Base-by-base conservation (phyloP, 805 yeast species). In the Metschnikowia aberdeeniae region DNA sequence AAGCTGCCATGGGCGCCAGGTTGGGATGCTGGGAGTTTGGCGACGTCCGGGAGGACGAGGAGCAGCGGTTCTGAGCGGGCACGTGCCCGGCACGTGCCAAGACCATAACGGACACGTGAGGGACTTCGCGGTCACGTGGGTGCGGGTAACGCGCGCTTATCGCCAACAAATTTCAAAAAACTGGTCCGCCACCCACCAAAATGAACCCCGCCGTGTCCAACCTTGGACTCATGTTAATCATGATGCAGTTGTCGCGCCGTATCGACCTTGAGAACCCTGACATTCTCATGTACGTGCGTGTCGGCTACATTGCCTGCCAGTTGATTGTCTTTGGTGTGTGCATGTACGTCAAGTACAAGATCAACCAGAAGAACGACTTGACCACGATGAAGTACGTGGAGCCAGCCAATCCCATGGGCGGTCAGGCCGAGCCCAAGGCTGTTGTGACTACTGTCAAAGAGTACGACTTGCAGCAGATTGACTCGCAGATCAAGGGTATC, bases 231-330 rank as follows among this genome's bases (percentile, higher is more conserved):
- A 92, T 90, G 97, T 82, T 90, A 63, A 86, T 81, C 76, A 88
- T 89, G 88, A 92, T 90, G 96, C 97, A 89, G 70, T 86, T 89
- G 53, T 81, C 97, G 53, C 87, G 89, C 68, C 81, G 80, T 63
- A 74, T 93, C 51, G 93, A 92, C 68, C 81, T 90, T 68, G 97
- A 92, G 66, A 80, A 90, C 68, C 92, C 95, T 37, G 68, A 68
- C 53, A 77, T 80, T 46, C 72, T 89, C 42, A 68, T 84, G 63
- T 84, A 81, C 64, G 90, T 88, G 44, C 82, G 99, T 67, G 71
- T 73, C 32, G 80, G 80, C 36, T 93, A 88, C 72, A 67, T 77
- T 38, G 57, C 82, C 19, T 80, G 90, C 61, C 89, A 86, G 59
- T 60, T 75, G 31, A 50, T 83, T 47, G 81, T 93, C 12, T 70